Conservation (phyloP, 2,329 filamentous ascomycete species). For the Verticillium tricorpus region DNA sequence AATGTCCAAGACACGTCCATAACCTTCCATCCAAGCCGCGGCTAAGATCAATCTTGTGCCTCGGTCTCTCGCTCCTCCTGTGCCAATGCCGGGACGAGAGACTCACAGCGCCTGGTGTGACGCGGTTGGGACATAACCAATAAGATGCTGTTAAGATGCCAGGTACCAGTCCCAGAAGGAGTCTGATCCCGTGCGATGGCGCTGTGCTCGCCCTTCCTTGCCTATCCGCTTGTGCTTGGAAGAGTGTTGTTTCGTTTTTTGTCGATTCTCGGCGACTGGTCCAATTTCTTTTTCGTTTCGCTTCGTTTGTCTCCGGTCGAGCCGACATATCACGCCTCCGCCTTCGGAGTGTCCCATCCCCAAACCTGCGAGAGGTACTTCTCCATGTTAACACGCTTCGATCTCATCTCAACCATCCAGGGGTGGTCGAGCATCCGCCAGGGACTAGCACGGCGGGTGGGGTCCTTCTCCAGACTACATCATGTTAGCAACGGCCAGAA, state of each 20-base stretch:
- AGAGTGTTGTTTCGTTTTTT: background rate
- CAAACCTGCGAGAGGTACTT: slow-evolving; percentile 92
- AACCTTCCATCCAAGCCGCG: background rate
- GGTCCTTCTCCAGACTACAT: slow-evolving; percentile 85
- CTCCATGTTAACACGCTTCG: slow-evolving; percentile 95
- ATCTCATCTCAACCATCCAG: slow-evolving; percentile 96
- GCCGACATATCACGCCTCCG: background rate
- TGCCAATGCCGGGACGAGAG: background rate
- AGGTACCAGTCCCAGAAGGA: background rate
- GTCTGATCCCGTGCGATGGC: background rate
- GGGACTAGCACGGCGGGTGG: slow-evolving; percentile 78
- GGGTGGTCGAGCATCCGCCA: slow-evolving; percentile 99
- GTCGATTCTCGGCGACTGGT: background rate
- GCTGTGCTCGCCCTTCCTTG: background rate
- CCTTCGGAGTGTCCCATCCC: slow-evolving; percentile 71
- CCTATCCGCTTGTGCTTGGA: background rate
- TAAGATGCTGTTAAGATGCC: background rate
- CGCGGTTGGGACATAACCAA: background rate
- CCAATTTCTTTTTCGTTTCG: background rate
- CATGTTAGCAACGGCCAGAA: slow-evolving; percentile 3
- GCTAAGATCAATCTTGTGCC: background rate
- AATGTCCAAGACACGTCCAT: background rate
- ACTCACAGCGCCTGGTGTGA: background rate
- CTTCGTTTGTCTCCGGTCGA: background rate
- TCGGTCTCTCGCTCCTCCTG: background rate